phyloP scores from a whole-genome alignment of 2,329 filamentous ascomycete species.

The Sporothrix pallida region DNA sequence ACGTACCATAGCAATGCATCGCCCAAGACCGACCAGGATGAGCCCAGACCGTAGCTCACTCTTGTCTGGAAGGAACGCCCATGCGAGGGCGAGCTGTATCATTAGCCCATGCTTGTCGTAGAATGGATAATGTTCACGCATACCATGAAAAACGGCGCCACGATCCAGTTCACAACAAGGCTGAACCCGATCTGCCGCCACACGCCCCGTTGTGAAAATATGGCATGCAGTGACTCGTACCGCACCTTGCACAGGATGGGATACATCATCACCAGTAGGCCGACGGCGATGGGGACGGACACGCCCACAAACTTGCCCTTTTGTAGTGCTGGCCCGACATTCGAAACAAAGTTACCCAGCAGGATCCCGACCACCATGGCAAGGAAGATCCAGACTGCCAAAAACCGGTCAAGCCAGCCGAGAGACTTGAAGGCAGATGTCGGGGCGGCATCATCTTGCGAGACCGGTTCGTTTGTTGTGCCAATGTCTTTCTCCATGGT shows the following conservation, averaged over 20 bases:
- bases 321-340: constrained; percentile 66
- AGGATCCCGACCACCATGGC: constrained; percentile 79
- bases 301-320: constrained; percentile 69
- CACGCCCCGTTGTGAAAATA: constrained; percentile 65
- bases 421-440: constrained; percentile 59
- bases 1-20: constrained; percentile 85
- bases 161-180: constrained; percentile 78
- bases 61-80: constrained; percentile 69
- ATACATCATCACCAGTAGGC: constrained; percentile 91
- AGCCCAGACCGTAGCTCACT: constrained; percentile 66
- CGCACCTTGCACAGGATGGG: constrained; percentile 87
- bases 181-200: constrained; percentile 84
- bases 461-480: no score
- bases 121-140: no score
- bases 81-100: constrained; percentile 66
- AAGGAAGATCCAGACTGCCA: constrained; percentile 76
- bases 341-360: constrained; percentile 74
- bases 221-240: constrained; percentile 73
- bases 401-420: constrained; percentile 65
- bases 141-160: constrained; percentile 84
- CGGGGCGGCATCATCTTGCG: not conserved
- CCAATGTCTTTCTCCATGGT: not conserved
- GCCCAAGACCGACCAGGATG: constrained; percentile 80
- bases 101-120: not conserved
- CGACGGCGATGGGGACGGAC: constrained; percentile 62